A percentile compares a stretch with the other conserved stretches of the same genome.
Evolutionary conservation across 805 yeast genomes (phyloP).

Genomic region (Starmerella sirachaensis): DNA sequence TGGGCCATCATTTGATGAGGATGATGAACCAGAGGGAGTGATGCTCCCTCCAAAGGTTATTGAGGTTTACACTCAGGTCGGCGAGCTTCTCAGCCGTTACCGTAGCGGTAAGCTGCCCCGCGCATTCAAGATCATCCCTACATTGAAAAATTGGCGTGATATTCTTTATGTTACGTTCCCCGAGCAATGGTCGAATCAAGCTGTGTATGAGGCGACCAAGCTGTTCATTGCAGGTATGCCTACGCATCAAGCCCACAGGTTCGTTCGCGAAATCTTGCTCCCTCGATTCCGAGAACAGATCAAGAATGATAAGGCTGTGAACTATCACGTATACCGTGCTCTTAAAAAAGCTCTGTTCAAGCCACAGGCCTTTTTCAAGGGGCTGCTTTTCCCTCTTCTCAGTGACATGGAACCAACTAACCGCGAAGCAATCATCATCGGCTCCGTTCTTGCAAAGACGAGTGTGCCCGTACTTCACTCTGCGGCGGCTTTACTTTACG

Average conservation of each 20-base stretch:
- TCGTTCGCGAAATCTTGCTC: slow-evolving; percentile 40
- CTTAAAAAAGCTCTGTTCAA: slow-evolving; percentile 86
- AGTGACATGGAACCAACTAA: slow-evolving; percentile 72
- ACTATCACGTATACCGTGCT: slow-evolving; percentile 87
- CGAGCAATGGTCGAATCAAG: slow-evolving; percentile 88
- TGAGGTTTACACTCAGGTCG: slow-evolving; percentile 86
- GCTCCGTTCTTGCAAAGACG: slow-evolving; percentile 76
- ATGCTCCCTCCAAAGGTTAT: slow-evolving; percentile 91
- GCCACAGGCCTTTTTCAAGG: slow-evolving; percentile 96
- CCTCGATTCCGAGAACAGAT: slow-evolving; percentile 34
- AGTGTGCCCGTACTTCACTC: slow-evolving; percentile 94
- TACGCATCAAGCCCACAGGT: slow-evolving; percentile 79
- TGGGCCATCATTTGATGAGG: slow-evolving; percentile 20
- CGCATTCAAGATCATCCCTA: slow-evolving; percentile 86
- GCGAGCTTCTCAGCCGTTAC: slow-evolving; percentile 74
- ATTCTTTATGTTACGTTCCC: slow-evolving; percentile 87
- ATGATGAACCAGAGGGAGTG: slow-evolving; percentile 46
- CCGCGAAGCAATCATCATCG: slow-evolving; percentile 90
- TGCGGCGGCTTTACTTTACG: slow-evolving; percentile 82
- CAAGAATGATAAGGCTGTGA: slow-evolving; percentile 41
- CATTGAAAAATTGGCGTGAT: slow-evolving; percentile 91
- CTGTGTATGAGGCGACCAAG: slow-evolving; percentile 87
- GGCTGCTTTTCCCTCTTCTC: slow-evolving; percentile 81
- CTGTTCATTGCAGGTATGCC: slow-evolving; percentile 81
- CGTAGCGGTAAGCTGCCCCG: slow-evolving; percentile 96